phyloP scores from a whole-genome alignment of 2,329 filamentous ascomycete genomes.

The Chrysosphaeria jannelii region DNA sequence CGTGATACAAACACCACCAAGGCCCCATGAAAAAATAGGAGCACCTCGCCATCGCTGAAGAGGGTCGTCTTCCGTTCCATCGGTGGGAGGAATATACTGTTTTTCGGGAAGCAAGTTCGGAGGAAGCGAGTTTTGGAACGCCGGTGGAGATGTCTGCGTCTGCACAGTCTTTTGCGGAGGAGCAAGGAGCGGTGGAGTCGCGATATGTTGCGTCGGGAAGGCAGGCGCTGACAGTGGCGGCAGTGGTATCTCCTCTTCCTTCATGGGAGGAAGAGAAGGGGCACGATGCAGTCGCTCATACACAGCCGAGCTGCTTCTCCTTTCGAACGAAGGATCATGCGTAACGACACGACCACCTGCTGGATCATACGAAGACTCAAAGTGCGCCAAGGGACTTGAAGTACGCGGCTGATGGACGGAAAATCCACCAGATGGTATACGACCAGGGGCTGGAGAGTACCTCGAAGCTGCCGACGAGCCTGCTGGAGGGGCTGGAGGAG shows the following conservation, averaged over 20 bases:
- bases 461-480: background rate
- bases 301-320: slow-evolving; percentile 17
- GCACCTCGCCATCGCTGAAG: slow-evolving; percentile 74
- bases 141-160: background rate
- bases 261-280: slow-evolving; percentile 26
- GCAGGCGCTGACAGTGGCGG: slow-evolving; percentile 7
- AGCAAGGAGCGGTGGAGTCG: slow-evolving; percentile 2
- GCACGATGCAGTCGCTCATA: slow-evolving; percentile 24
- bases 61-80: slow-evolving; percentile 41
- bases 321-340: no score
- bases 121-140: background rate
- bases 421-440: slow-evolving; percentile 15
- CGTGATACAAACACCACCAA: slow-evolving; percentile 54
- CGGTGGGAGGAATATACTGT: slow-evolving; percentile 30
- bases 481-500: slow-evolving; percentile 4
- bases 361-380: slow-evolving; percentile 22
- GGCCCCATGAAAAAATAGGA: slow-evolving; percentile 66
- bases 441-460: slow-evolving; percentile 7
- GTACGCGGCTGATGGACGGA: slow-evolving; percentile 30
- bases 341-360: no score
- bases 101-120: no score
- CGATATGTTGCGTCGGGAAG: slow-evolving; percentile 6
- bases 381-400: slow-evolving; percentile 34
- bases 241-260: slow-evolving; percentile 30
- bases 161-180: slow-evolving; percentile 1